Evolutionary conservation across 768 basidiomycete species (phyloP).

Genomic region (Infundibulicybe gibba): DNA sequence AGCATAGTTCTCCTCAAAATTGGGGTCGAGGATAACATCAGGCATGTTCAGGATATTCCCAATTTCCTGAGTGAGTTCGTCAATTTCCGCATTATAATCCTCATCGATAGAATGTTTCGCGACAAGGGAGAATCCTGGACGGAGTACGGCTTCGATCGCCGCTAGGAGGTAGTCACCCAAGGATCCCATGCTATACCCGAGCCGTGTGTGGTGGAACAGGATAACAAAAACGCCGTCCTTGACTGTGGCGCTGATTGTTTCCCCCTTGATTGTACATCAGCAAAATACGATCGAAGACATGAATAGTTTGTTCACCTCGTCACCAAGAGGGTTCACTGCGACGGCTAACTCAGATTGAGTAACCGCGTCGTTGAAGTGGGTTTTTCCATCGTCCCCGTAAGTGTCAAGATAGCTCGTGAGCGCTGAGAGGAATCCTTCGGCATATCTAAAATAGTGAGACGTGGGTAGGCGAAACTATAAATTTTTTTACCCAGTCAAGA

Average conservation of each 20-base stretch:
- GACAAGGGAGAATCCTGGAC: slow-evolving; percentile 26
- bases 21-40: slow-evolving; percentile 32
- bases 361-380: slow-evolving; percentile 34
- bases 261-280: slow-evolving; percentile 14
- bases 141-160: slow-evolving; percentile 29
- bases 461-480: background rate
- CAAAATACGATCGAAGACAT: too few species aligned
- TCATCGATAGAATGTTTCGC: slow-evolving; percentile 29
- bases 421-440: slow-evolving; percentile 30
- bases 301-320: slow-evolving; percentile 10
- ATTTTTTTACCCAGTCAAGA: slow-evolving; percentile 18
- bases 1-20: slow-evolving; percentile 31
- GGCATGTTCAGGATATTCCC: slow-evolving; percentile 21
- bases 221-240: slow-evolving; percentile 37
- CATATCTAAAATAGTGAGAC: slow-evolving; percentile 21
- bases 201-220: slow-evolving; percentile 26
- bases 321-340: slow-evolving; percentile 27
- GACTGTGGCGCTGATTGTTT: slow-evolving; percentile 27
- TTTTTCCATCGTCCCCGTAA: slow-evolving; percentile 30
- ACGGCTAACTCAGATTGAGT: slow-evolving; percentile 27
- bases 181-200: slow-evolving; percentile 27
- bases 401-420: slow-evolving; percentile 23
- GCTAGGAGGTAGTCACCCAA: slow-evolving; percentile 20
- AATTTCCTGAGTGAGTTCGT: slow-evolving; percentile 23
- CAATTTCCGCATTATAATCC: slow-evolving; percentile 25